Evolutionary conservation across 2,329 filamentous ascomycete species (phyloP), one percentile per base, ranked within the genome.

Genomic region (Zasmidium cellare): DNA sequence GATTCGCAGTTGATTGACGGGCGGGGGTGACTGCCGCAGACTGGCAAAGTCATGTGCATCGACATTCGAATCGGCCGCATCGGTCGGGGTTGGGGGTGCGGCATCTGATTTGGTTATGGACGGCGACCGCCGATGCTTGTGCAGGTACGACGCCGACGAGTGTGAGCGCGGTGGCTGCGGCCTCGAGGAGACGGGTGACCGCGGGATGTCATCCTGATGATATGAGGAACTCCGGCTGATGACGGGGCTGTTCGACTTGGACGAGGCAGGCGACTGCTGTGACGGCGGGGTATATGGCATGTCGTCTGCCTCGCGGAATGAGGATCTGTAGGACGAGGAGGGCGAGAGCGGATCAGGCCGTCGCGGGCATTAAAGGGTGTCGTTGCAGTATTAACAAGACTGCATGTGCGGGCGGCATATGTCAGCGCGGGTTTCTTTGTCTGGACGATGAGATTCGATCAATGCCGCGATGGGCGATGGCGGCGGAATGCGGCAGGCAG

Each of bases 221-320:
- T 80, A 81, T 56, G 81, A 83, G 65, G 81, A 76, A 62, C 74
- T 78, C 58, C 79, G 77, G 70, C 75, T 82, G 67, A 79, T 69
- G 55, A 71, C 74, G 63, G 80, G 81, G 64, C 79, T 82, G 68
- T 72, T 77, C 52, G 78, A 74, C 72, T 80, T 81, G 58, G 84
- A 84, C 65, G 80, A 78, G 69, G 79, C 78, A 74, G 84, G 84
- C 67, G 83, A 84, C 75, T 80, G 79, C 76, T 84, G 84, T 68
- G 87, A 85, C 63, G 90, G 90, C 60, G 90, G 90, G 76, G 90
- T 94, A 80, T 94, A 94, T 85, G 90, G 90, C 90, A 94, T 94
- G 79, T 83, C 76, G 47, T 41, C 28, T 44, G 50, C 18, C 50
- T 23, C 16, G 12, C 19, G 35, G 20, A 24, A 18, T 9, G 35